Base-by-base conservation (phyloP, 1,284 basidiomycete species). In the Waitea zeae region DNA sequence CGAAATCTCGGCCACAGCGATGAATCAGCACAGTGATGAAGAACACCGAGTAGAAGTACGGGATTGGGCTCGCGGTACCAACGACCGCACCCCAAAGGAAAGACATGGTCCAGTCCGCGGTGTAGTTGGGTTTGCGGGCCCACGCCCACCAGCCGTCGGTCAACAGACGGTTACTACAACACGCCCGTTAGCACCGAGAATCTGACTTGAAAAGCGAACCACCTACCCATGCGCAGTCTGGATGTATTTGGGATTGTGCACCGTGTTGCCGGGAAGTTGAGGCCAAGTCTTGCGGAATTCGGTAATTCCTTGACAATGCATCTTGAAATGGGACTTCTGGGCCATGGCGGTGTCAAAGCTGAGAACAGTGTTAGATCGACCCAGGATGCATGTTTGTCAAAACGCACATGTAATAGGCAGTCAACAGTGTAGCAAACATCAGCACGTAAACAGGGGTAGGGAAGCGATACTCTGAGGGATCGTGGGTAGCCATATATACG, bases 311-410 rank as follows among this genome's bases (percentile, higher is more conserved):
- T 89, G 87, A 29, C 83, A 81, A 54, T 95, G 82, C 81, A 96
- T 93, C 55, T 95, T 93, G 72, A 97, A 97, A 42, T 80, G 76
- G 42, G 87, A 92, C 62, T 98, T 99, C 52, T 99, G 93, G 3
- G 89, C 77, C 88, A 95, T 96, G 5, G 88, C 67, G 11, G 83
- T 80, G 51, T 98, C 93, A 64, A 87, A 97, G 45, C 83, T 86
- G 37, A 44, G 34, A 32, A 34, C 41, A 19, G 5, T 3, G 24
- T 47, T 35, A 49, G 42, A 36, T 36, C 34, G 20, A 18, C 33
- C 22, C 17, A 13, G 24, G 15, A 5, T 9, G 12, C 19, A 30
- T 31, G 28, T 14, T 33, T 31, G 19, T 20, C 34, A 12, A 32
- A 34, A 62, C 74, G 39, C 41, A 83, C 82, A 92, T 62, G 51